phyloP scores from a whole-genome alignment of 1,284 basidiomycete genomes.

The Apiotrichum sp. region DNA sequence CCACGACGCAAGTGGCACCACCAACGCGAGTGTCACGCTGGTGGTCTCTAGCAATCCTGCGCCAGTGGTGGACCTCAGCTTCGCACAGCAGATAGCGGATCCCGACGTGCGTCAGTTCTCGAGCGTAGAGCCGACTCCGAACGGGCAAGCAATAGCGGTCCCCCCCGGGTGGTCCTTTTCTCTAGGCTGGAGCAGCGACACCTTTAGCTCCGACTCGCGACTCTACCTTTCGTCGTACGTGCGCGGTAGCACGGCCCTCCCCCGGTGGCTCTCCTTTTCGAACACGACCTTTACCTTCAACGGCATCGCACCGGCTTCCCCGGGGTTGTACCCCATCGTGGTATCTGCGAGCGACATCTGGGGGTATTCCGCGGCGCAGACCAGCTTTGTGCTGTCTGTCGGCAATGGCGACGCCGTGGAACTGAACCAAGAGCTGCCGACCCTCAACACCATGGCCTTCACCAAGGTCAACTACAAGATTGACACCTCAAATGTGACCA shows the following conservation, averaged over 20 bases:
- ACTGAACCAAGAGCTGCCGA: conserved; percentile 11
- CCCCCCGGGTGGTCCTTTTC: conserved; percentile 52
- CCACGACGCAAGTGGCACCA: conserved; percentile 29
- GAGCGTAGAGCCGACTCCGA: conserved; percentile 38
- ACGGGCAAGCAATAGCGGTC: conserved; percentile 41
- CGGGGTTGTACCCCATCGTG: conserved; percentile 41
- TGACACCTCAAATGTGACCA: conserved; percentile 26
- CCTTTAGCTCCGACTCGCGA: conserved; percentile 23
- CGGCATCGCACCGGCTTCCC: conserved; percentile 49
- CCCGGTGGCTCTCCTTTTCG: conserved; percentile 51
- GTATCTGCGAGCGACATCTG: conserved; percentile 45
- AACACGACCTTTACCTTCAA: conserved; percentile 52
- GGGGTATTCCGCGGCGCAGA: conserved; percentile 45
- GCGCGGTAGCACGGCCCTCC: conserved; percentile 42
- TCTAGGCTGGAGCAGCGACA: conserved; percentile 50
- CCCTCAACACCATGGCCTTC: conserved; percentile 31
- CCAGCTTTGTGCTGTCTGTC: conserved; percentile 45
- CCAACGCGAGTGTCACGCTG: conserved; percentile 35
- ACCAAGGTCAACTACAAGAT: conserved; percentile 27
- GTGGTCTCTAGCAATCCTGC: conserved; percentile 43
- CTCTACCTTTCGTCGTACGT: conserved; percentile 48
- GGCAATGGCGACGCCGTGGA: conserved; percentile 35
- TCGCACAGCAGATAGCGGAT: conserved; percentile 44
- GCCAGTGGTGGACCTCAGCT: conserved; percentile 39
- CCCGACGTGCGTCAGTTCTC: conserved; percentile 32